Evolutionary conservation across 306 rosid species (phyloP), one percentile per base, ranked within the genome.

Genomic region (Lathyrus oleraceus): DNA sequence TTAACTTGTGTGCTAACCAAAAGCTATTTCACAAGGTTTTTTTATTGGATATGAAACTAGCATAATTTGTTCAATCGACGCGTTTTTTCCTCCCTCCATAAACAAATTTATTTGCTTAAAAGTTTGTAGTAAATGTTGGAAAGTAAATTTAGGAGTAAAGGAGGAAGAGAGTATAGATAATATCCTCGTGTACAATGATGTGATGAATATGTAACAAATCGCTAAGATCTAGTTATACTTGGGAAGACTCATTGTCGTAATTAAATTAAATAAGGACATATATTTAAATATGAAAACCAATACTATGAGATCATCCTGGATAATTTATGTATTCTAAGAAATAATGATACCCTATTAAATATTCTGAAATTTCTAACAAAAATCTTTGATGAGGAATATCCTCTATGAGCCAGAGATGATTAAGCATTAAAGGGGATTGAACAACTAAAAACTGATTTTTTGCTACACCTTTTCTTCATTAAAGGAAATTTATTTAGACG

Each of bases 41-140:
- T 42, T 49, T 59, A 39, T 52, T 76, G 52, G 67, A 19, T 30
- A 42, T 42, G 54, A 53, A 65, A 52, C 32, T 70, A 6, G 66
- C 14, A 6, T 61, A 35, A 16, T 61, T 61, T 2, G 40, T 9
- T 69, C 71, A 49, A 49, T 40, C 30, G 58, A 51, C 68, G 44
- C 30, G 17, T 17, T 36, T 35, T 14, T 2, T 52, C 48, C 25
- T 36, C 42, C 36, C 51, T 56, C 0, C 64, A 40, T 25, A 45
- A 51, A 49, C 44, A 25, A 9, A 48, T 69, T 67, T 47, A 59
- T 59, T 67, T 47, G 57, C 57, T 68, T 12, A 67, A 67, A 53
- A 39, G 5, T 17, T 53, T 40, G 53, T 9, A 16, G 8, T 0
- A 49, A 21, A 42, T 48, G 76, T 35, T 61, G 13, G 16, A 61